Evolutionary conservation across 2,329 filamentous ascomycete genomes (phyloP), one percentile per base, ranked within the genome.

Genomic region (Nemania sp.): DNA sequence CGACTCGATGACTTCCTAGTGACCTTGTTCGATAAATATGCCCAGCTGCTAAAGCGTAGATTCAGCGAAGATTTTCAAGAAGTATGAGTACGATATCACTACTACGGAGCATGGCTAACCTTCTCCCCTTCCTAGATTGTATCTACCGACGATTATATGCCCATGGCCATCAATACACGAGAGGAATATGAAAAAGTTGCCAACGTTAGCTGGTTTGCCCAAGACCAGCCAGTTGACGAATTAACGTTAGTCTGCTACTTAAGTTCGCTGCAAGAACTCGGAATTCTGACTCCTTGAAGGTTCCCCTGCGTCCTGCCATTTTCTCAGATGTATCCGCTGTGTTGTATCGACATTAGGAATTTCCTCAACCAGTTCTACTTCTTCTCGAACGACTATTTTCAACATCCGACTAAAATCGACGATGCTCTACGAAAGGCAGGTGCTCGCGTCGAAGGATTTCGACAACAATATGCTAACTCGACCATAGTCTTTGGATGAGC

Each of bases 131-230:
- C 22, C 3, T 52, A 84, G 80, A 86, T 86, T 64, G 83, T 87
- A 14, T 86, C 90, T n/a, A 97, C 91, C 1, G 94, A 99, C 70
- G 94, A 99, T 72, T 99, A 99, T 73, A 99, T 99, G 93, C 95
- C 94, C 2, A 97, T 99, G 94, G 90, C 91, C 1, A 96, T 97
- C 70, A 90, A 91, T 65, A 91, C 88, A 17, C 74, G 81, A 14
- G 92, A 96, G 64, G 92, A 97, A 67, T 97, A 96, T 68, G 90
- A 95, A 65, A 96, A 97, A 66, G 93, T 99, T 30, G 84, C 97
- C 60, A 94, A 91, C 57, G 91, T 97, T 56, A 96, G 89, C 74
- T 99, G 93, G 93, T 97, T 96, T 70, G 87, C 83, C 1, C 92
- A 92, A 37, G 91, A 96, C 26, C 91, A 89, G 64, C 76, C 86